A percentile compares a stretch with the other conserved stretches of the same genome.
Evolutionary conservation across 805 yeast species (phyloP).

Genomic region (Scheffersomyces amazonensis): DNA sequence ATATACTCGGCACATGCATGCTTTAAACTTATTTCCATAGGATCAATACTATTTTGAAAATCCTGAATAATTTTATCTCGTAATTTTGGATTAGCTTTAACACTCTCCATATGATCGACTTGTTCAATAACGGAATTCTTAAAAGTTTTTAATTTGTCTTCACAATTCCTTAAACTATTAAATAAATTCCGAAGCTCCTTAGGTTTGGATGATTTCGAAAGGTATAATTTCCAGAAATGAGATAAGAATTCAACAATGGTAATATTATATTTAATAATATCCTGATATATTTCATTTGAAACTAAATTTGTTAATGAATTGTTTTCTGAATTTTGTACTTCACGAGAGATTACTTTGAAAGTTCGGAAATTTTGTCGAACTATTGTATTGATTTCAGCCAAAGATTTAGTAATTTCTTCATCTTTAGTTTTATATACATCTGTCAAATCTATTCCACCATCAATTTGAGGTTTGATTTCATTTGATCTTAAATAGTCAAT

Average conservation of each 20-base stretch:
- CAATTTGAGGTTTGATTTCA: slow-evolving; percentile 10
- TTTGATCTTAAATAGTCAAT: slow-evolving; percentile 14
- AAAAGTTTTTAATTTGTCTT: slow-evolving; percentile 23
- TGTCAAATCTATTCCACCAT: slow-evolving; percentile 15
- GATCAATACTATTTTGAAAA: slow-evolving; percentile 28
- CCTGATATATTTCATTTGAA: slow-evolving; percentile 24
- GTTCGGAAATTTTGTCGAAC: slow-evolving; percentile 35
- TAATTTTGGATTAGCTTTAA: slow-evolving; percentile 25
- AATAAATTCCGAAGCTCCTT: slow-evolving; percentile 36
- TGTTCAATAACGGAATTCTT: slow-evolving; percentile 17
- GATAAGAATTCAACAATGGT: slow-evolving; percentile 41
- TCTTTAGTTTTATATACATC: slow-evolving; percentile 26
- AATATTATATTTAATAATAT: slow-evolving; percentile 34
- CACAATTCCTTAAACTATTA: slow-evolving; percentile 33
- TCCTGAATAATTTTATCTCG: slow-evolving; percentile 32
- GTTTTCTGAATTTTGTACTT: slow-evolving; percentile 3
- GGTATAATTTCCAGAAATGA: slow-evolving; percentile 41
- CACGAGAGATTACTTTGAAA: slow-evolving; percentile 16
- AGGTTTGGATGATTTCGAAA: slow-evolving; percentile 26
- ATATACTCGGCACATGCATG: slow-evolving; percentile 35
- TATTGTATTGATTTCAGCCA: slow-evolving; percentile 26
- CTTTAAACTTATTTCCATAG: slow-evolving; percentile 28
- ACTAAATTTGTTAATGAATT: slow-evolving; percentile 14
- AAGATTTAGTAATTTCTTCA: slow-evolving; percentile 30
- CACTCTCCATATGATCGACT: slow-evolving; percentile 21